Base-by-base conservation (phyloP, 225 moss, liverwort and hornwort species). In the Marchantia paleacea region DNA sequence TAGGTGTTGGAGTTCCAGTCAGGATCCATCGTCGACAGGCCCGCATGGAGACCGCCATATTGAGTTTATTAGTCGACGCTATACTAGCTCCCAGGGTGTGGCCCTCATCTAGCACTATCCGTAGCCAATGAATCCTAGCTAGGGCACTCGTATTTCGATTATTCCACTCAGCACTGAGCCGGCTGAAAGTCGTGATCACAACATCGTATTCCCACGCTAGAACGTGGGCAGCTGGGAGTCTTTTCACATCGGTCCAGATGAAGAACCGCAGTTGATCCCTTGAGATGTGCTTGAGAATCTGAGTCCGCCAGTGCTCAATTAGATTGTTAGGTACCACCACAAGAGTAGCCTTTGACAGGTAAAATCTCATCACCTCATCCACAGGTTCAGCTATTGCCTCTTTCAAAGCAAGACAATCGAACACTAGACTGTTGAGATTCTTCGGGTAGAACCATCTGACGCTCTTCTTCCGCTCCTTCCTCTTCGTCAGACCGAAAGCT, bases 201-300 rank as follows among this genome's bases (percentile, higher is more conserved):
- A 97, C 89, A 72, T 97, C 97, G 76, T 91, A 95, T 39, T 97
- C 97, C 97, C 97, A 97, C 62, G 97, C 97, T 81, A 97, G 87
- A 69, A 85, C 85, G 86, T 97, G 97, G 47, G 95, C 87, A 88
- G 91, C 88, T 55, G 95, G 92, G 49, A 91, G 94, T 81, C 91
- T 97, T 79, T 95, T 94, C 71, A 92, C 87, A 75, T 97, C 97
- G 58, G 86, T 92, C 97, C 97, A 97, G 55, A 97, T 87, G 82
- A 89, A 93, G 66, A 91, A 95, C 20, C 91, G 87, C 53, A 97
- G 83, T 85, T 95, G 97, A 52, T 90, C 92, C 26, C 86, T 86
- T 47, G 89, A 90, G 11, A 91, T 97, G 80, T 97, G 97, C 70
- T 92, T 93, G 22, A 75, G 75, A 78, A 97, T 95, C 72, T 97